Evolutionary conservation across 441 rosid genomes (phyloP).

Genomic region (Viola pubescens): DNA sequence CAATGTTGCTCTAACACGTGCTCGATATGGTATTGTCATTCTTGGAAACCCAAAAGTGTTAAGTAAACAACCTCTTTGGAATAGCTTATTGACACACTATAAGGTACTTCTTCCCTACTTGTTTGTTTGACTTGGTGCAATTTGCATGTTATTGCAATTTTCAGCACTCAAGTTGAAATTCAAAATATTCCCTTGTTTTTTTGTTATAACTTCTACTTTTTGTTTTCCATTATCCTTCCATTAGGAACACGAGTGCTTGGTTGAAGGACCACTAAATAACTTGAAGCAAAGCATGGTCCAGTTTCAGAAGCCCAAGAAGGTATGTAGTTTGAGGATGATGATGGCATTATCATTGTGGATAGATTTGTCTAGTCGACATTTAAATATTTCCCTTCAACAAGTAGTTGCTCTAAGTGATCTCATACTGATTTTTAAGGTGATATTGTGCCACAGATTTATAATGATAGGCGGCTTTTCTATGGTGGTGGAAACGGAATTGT

Average conservation of each 20-base stretch:
- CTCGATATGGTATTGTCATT: constrained; percentile 96
- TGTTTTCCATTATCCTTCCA: constrained; percentile 11
- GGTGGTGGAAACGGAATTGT: constrained; percentile 79
- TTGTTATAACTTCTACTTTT: background rate
- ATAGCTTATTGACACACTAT: constrained; percentile 88
- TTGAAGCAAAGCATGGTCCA: constrained; percentile 99
- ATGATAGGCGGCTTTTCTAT: constrained; percentile 78
- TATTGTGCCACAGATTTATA: constrained; percentile 59
- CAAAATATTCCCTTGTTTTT: background rate
- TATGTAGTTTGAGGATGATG: constrained; percentile 16
- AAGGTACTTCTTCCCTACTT: constrained; percentile 46
- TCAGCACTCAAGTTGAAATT: background rate
- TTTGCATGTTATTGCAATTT: background rate
- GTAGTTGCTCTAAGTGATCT: background rate
- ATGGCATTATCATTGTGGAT: constrained; percentile 1
- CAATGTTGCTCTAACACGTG: constrained; percentile 96
- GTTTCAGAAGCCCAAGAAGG: constrained; percentile 97
- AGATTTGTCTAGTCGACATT: background rate
- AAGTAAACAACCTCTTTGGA: constrained; percentile 97
- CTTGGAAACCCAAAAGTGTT: constrained; percentile 97
- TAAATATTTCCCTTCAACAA: too few relatives aligned
- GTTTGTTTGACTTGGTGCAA: too few relatives aligned
- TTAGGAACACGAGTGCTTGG: constrained; percentile 92
- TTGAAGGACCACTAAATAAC: constrained; percentile 97
- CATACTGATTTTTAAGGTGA: constrained; percentile 7